Evolutionary conservation across 768 basidiomycete species (phyloP).

Genomic region (Auricularia cornea): DNA sequence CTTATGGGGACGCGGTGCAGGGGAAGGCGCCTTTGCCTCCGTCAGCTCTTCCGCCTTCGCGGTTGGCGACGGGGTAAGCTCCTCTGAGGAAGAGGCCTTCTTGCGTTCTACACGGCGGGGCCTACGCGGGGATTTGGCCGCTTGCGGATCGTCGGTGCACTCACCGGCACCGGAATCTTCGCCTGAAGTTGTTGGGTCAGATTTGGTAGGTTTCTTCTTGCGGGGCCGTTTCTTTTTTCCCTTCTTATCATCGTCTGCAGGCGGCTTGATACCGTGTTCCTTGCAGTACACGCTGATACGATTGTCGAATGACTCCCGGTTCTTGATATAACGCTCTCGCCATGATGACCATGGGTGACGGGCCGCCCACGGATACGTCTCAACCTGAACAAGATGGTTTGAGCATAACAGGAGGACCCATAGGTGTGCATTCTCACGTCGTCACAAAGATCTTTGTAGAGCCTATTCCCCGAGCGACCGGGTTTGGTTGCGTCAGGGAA

Average conservation of each 20-base stretch:
- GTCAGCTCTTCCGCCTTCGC: no score
- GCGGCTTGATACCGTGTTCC: background rate
- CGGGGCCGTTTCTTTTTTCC: background rate
- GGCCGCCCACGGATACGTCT: conserved; percentile 58
- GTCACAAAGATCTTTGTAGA: conserved; percentile 76
- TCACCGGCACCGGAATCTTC: no score
- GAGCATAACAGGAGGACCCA: background rate
- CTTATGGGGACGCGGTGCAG: background rate
- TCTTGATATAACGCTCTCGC: conserved; percentile 85
- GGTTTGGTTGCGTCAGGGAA: conserved; percentile 80
- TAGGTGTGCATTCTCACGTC: conserved; percentile 38
- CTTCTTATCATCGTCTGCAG: background rate
- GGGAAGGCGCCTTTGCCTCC: background rate
- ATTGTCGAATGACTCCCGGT: conserved; percentile 55
- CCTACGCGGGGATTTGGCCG: no score
- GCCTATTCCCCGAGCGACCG: conserved; percentile 70
- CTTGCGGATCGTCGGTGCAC: no score
- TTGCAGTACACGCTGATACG: conserved; percentile 36
- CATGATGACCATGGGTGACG: conserved; percentile 88
- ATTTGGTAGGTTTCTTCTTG: background rate
- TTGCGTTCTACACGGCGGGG: no score
- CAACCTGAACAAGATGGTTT: conserved; percentile 7
- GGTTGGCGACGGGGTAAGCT: no score
- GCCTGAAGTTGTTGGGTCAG: no score
- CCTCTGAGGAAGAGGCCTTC: no score